Evolutionary conservation across 352 stramenopile species (phyloP), one percentile per base, ranked within the genome.

Genomic region (Aphanomyces invadans): DNA sequence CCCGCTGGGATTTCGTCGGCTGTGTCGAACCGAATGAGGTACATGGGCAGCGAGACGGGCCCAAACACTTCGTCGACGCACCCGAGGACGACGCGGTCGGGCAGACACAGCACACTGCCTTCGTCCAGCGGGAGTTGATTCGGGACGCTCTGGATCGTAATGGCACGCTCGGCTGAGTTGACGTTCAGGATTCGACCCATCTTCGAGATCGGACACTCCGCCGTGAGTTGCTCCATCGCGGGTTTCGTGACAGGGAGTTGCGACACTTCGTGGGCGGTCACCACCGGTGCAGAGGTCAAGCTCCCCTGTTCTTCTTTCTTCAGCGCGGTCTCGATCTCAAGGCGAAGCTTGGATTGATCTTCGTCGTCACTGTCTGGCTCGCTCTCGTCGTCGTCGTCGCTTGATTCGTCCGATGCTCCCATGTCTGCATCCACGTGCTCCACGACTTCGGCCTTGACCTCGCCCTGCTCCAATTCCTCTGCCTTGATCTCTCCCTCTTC

Each of bases 41-140:
- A 95, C 78, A 95, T 87, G 9, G 86, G 86, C 83, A 91, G 87
- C 32, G 88, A 67, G 55, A 95, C 82, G 2, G 83, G 86, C 4
- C 86, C 86, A 70, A 95, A 95, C 0, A 95, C 70, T 65, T 95
- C 86, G 63, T 95, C 83, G 19, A 95, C 78, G 48, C 83, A 92
- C 15, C 85, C 85, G 17, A 94, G 57, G 33, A 94, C 78, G 0
- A 78, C 86, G 39, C 81, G 83, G 59, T 92, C 79, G 55, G 86
- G 75, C 3, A 94, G 75, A 70, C 85, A 94, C 56, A 94, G 63
- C 53, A 94, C 81, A 32, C 81, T 92, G 54, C 81, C 85, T 75
- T 94, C 85, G 51, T 92, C 81, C 45, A 94, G 69, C 0, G 80
- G 79, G 17, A 62, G 64, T 53, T 78, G 78, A 31, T 73, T 55